Conservation (phyloP, 108 stramenopile species). For the Conticribra weissflogii region DNA sequence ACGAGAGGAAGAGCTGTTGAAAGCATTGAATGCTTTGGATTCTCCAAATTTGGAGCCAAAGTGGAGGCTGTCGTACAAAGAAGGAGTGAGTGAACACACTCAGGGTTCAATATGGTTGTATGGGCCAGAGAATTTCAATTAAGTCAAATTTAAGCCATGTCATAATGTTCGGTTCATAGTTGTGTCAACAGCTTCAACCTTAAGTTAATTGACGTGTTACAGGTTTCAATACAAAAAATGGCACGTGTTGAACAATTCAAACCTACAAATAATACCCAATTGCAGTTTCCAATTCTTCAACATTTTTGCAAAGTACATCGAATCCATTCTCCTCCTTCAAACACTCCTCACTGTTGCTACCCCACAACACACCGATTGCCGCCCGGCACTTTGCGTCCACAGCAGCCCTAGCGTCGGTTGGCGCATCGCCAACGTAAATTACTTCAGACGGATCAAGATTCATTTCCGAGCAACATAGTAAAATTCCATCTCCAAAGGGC, state of each 20-base stretch:
- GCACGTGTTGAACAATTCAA: not conserved
- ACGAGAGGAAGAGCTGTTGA: constrained; percentile 29
- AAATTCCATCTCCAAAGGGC: constrained; percentile 75
- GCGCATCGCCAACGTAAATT: constrained; percentile 83
- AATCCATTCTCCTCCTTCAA: constrained; percentile 67
- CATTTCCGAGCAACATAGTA: constrained; percentile 68
- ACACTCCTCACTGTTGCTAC: constrained; percentile 64
- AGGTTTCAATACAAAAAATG: no score
- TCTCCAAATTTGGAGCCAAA: constrained; percentile 29
- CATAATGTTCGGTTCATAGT: not conserved
- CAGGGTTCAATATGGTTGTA: constrained; percentile 37
- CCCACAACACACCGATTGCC: constrained; percentile 83
- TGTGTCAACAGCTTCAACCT: not conserved
- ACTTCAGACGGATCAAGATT: constrained; percentile 57
- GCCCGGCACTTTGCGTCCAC: constrained; percentile 62
- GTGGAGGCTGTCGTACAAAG: constrained; percentile 26
- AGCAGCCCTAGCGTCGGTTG: constrained; percentile 78
- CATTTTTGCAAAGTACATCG: constrained; percentile 47
- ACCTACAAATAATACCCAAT: constrained; percentile 37
- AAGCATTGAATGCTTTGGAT: constrained; percentile 20
- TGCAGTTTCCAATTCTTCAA: constrained; percentile 55
- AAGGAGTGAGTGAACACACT: constrained; percentile 21
- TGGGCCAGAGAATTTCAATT: constrained; percentile 19
- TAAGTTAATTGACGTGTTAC: no score
- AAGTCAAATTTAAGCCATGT: not conserved